Evolutionary conservation across 768 basidiomycete genomes (phyloP).

Genomic region (Cystofilobasidium capitatum): DNA sequence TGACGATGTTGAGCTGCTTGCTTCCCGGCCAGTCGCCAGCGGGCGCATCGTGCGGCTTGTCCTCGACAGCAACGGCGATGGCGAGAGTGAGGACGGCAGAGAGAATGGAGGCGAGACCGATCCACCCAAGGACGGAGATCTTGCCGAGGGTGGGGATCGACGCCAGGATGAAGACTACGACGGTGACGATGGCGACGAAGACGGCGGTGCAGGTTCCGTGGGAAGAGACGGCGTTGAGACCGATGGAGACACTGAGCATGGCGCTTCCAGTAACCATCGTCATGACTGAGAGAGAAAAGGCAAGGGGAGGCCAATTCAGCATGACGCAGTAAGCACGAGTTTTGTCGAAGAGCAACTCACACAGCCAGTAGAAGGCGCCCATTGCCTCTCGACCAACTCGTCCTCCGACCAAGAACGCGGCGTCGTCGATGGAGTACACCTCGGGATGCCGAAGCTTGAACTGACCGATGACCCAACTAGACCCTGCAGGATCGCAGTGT

Average conservation of each 20-base stretch:
- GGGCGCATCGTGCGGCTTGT: conserved; percentile 34
- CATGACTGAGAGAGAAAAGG: not conserved
- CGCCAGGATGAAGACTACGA: conserved; percentile 32
- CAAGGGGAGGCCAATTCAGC: too few relatives aligned
- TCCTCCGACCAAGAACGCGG: conserved; percentile 4
- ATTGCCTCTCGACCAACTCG: not conserved
- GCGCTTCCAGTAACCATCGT: conserved; percentile 15
- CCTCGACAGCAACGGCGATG: conserved; percentile 32
- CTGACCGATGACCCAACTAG: not conserved
- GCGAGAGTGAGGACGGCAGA: conserved; percentile 30
- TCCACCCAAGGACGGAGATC: conserved; percentile 35
- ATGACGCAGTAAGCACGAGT: not conserved
- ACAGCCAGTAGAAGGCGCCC: not conserved
- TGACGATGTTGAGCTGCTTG: conserved; percentile 27
- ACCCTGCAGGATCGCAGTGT: not conserved
- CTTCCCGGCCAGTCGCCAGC: conserved; percentile 28
- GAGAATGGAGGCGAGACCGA: conserved; percentile 28
- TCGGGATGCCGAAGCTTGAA: not conserved
- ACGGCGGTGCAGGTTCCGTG: conserved; percentile 40
- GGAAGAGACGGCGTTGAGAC: conserved; percentile 36
- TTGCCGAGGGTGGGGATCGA: conserved; percentile 36
- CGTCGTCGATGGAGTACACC: conserved; percentile 4
- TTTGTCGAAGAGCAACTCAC: not conserved
- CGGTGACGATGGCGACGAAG: conserved; percentile 36
- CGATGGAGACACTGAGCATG: conserved; percentile 38